phyloP scores from a whole-genome alignment of 192 early-diverging fungal genomes.

The Entomortierella parvispora region DNA sequence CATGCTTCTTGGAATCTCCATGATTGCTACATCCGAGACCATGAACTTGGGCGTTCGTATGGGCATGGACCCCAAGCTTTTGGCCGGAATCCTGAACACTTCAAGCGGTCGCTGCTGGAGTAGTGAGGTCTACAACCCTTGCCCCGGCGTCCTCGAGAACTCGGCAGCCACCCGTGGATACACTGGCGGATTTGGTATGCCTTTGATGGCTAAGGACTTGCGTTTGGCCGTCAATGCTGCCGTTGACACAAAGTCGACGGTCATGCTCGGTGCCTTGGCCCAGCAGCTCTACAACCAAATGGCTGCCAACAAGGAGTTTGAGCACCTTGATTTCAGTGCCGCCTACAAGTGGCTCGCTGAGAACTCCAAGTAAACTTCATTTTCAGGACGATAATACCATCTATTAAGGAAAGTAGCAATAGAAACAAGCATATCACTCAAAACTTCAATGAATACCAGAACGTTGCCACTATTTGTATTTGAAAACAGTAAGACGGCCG shows the following conservation, averaged over 20 bases:
- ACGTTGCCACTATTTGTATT: too few species aligned
- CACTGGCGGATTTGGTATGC: slow-evolving; percentile 89
- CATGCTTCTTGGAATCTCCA: slow-evolving; percentile 92
- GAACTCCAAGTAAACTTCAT: slow-evolving; percentile 27
- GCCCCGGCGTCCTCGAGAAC: slow-evolving; percentile 81
- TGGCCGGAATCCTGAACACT: slow-evolving; percentile 90
- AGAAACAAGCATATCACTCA: too few species aligned
- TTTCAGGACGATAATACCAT: too few species aligned
- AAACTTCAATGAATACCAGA: too few species aligned
- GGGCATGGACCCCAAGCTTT: slow-evolving; percentile 87
- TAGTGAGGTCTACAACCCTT: slow-evolving; percentile 92
- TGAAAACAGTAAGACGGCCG: too few species aligned
- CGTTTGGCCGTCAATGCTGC: slow-evolving; percentile 90
- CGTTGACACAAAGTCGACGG: slow-evolving; percentile 70
- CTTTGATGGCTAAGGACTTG: slow-evolving; percentile 94
- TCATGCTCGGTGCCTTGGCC: slow-evolving; percentile 79
- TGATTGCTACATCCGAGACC: slow-evolving; percentile 93
- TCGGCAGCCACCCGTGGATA: slow-evolving; percentile 85
- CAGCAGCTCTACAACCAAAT: slow-evolving; percentile 87
- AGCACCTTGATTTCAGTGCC: slow-evolving; percentile 86
- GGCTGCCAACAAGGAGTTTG: slow-evolving; percentile 68
- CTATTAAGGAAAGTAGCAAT: too few species aligned
- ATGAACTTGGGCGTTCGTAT: slow-evolving; percentile 90
- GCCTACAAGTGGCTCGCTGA: slow-evolving; percentile 69
- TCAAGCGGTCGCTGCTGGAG: slow-evolving; percentile 93